Evolutionary conservation across 1,284 basidiomycete genomes (phyloP).

Genomic region (Volvariella volvacea): DNA sequence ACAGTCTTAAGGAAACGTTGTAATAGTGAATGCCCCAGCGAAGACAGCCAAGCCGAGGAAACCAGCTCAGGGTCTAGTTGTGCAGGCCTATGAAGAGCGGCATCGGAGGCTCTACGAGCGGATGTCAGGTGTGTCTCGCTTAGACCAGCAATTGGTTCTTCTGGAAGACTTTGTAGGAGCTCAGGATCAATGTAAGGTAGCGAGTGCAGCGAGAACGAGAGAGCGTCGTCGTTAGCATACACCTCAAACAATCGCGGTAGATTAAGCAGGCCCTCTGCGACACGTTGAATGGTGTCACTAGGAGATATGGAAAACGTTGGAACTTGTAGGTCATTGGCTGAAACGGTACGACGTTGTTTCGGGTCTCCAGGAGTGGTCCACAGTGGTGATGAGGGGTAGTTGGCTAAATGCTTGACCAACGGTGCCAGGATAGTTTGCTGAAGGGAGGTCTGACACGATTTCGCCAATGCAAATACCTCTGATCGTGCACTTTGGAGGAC

Average conservation of each 20-base stretch:
- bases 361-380: conserved; percentile 58
- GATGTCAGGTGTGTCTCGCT: conserved; percentile 12
- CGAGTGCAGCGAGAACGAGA: conserved; percentile 84
- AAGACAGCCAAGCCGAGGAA: conserved; percentile 84
- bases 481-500: conserved; percentile 54
- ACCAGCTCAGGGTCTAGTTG: conserved; percentile 66
- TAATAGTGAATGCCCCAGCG: conserved; percentile 77
- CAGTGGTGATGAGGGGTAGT: conserved; percentile 62
- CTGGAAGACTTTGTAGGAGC: conserved; percentile 41
- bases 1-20: conserved; percentile 63
- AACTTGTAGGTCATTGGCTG: conserved; percentile 66
- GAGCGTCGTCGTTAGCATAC: conserved; percentile 85
- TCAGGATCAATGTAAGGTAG: conserved; percentile 62
- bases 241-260: conserved; percentile 92
- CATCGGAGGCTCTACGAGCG: conserved; percentile 26
- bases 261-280: conserved; percentile 91
- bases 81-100: conserved; percentile 25
- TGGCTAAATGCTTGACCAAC: conserved; percentile 66
- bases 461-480: conserved; percentile 64
- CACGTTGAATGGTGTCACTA: conserved; percentile 80
- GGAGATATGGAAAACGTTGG: conserved; percentile 92
- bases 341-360: conserved; percentile 30
- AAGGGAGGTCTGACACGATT: conserved; percentile 68
- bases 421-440: conserved; percentile 84
- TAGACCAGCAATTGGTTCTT: conserved; percentile 26